Evolutionary conservation across 305 asterid genomes (phyloP), one percentile per base, ranked within the genome.

Genomic region (Plantago coronopus): DNA sequence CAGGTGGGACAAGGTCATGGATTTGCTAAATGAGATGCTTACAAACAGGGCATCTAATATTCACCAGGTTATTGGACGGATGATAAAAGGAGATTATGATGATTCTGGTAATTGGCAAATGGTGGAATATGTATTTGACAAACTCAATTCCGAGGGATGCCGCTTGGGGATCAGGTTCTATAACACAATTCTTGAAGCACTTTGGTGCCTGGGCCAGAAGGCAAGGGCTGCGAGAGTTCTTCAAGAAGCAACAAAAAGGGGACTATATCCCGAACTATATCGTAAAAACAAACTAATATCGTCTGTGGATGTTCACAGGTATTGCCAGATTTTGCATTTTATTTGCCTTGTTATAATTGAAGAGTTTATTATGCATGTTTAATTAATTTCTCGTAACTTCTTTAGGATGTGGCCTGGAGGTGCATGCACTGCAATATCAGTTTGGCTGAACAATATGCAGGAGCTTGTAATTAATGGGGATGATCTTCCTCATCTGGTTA

Each of bases 291-390:
- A 86, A 75, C 87, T 83, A 64, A 71, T 91, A 61, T 91, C 89
- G 93, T 84, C 95, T 51, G 93, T 85, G 38, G 96, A 91, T 80
- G 95, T 91, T 61, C 98, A 88, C 84, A 88, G 95, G 98, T 91
- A 81, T 64, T 21, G 5, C 59, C 59, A 62, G 25, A 19, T 27
- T 18, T 23, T 20, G 46, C 56, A 22, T 4, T 22, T 22, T 22
- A 22, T 5, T 2, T 22, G 7, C 29, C 29, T 23, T 7, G 16
- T 0, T 10, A 10, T 51, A 18, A 48, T 51, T 51, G 10, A 48
- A 20, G 48, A 23, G n/a, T 63, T 2, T 25, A 34, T 38, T 34
- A 25, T 47, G 56, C 62, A 58, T 37, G 45, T 63, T 23, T 59
- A 18, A 5, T 63, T 45, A 47, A 47, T 27, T 62, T 63, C 61